phyloP scores from a whole-genome alignment of 2,329 filamentous ascomycete genomes.

The Aspergillus ochraceus region DNA sequence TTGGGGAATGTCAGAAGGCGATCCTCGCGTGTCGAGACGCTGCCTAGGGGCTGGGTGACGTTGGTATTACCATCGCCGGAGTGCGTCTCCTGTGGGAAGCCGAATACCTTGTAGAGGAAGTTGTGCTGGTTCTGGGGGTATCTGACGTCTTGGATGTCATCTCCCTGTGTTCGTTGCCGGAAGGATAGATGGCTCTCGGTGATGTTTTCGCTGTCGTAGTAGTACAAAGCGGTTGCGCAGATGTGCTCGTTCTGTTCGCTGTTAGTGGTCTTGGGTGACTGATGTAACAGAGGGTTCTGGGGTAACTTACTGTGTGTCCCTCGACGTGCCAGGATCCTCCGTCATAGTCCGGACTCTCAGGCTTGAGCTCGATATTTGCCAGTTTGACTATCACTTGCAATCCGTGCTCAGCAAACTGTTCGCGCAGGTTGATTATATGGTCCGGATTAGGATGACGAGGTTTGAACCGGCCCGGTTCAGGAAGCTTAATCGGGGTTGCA shows the following conservation, averaged over 20 bases:
- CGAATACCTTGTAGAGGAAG: conserved; percentile 4
- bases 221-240: conserved; percentile 63
- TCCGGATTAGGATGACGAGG: background rate
- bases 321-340: conserved; percentile 49
- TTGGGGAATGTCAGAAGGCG: conserved; percentile 14
- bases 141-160: background rate
- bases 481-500: conserved; percentile 9
- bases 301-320: conserved; percentile 33
- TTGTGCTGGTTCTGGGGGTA: conserved; percentile 5
- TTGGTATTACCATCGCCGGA: conserved; percentile 10
- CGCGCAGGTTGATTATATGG: conserved; percentile 17
- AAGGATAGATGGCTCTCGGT: conserved; percentile 55
- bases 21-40: conserved; percentile 4
- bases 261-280: background rate
- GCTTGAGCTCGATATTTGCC: conserved; percentile 60
- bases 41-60: conserved; percentile 14
- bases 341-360: conserved; percentile 56
- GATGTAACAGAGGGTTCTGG: too few species aligned
- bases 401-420: conserved; percentile 36
- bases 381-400: conserved; percentile 59
- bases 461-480: conserved; percentile 14
- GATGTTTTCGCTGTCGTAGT: conserved; percentile 64
- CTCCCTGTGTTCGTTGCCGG: conserved; percentile 33
- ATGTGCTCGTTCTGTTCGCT: conserved; percentile 59
- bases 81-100: background rate